Evolutionary conservation across 441 rosid species (phyloP).

Genomic region (Melastoma candidum): DNA sequence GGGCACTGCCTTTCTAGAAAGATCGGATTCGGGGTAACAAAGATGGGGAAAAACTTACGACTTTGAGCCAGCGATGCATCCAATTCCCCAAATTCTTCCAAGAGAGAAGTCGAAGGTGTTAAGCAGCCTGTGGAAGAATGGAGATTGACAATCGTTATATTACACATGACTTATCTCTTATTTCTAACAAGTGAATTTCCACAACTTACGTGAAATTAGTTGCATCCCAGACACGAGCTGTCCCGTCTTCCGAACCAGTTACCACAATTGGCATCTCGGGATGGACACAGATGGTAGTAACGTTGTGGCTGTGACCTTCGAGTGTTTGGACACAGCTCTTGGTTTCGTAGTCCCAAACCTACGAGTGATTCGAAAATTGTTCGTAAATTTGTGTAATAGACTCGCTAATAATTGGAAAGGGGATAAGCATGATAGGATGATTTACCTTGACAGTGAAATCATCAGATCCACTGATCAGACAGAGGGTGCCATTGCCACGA

Average conservation of each 20-base stretch:
- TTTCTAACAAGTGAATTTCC: too few species aligned
- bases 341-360: slow-evolving; percentile 72
- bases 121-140: too few species aligned
- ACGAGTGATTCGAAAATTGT: not conserved
- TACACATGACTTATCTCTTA: too few species aligned
- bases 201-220: slow-evolving; percentile 42
- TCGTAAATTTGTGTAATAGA: not conserved
- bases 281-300: slow-evolving; percentile 58
- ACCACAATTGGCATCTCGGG: slow-evolving; percentile 72
- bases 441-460: slow-evolving; percentile 95
- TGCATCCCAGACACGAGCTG: slow-evolving; percentile 65
- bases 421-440: slow-evolving; percentile 11
- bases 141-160: too few species aligned
- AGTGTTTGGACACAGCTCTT: slow-evolving; percentile 59
- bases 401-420: not conserved
- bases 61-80: too few species aligned
- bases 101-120: too few species aligned
- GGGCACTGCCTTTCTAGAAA: too few species aligned
- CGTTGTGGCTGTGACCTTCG: slow-evolving; percentile 69
- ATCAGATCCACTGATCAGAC: slow-evolving; percentile 90
- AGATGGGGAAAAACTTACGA: too few species aligned
- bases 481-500: slow-evolving; percentile 76
- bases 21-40: too few species aligned
- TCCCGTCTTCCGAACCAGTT: slow-evolving; percentile 77
- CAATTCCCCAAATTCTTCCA: too few species aligned